phyloP scores from a whole-genome alignment of 2,329 filamentous ascomycete species.

The Fusarium praegraminearum region DNA sequence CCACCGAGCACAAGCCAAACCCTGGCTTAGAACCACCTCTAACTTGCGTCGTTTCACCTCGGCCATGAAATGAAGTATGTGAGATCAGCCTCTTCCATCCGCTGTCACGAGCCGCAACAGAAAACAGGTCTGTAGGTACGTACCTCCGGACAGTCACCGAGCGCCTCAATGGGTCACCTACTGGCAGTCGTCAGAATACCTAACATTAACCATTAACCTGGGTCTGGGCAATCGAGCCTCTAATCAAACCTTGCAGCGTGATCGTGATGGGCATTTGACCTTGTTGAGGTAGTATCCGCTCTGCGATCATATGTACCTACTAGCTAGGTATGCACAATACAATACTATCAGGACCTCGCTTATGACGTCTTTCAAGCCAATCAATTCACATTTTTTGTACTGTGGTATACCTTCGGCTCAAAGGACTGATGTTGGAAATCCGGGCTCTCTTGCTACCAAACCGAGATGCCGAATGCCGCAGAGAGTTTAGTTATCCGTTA shows the following conservation, averaged over 20 bases:
- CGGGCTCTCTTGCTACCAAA: constrained; percentile 25
- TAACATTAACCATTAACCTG: background rate
- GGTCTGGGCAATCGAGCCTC: background rate
- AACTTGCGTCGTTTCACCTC: constrained; percentile 32
- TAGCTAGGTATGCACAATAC: background rate
- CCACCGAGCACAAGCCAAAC: constrained; percentile 36
- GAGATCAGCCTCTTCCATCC: constrained; percentile 27
- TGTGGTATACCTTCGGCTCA: constrained; percentile 39
- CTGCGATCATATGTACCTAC: background rate
- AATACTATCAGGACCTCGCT: background rate
- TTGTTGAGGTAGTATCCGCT: background rate
- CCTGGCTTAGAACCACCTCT: background rate
- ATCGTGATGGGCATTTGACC: constrained; percentile 32
- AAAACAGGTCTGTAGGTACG: constrained; percentile 32
- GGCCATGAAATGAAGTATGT: constrained; percentile 35
- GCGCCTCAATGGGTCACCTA: constrained; percentile 21
- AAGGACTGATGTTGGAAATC: constrained; percentile 30
- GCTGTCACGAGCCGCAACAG: constrained; percentile 36
- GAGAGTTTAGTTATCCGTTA: background rate
- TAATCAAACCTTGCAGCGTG: constrained; percentile 26
- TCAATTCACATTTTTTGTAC: background rate
- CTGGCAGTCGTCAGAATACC: background rate
- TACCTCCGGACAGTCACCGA: constrained; percentile 49
- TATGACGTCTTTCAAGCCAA: constrained; percentile 27
- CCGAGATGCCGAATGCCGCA: constrained; percentile 58